These are phyloP conservation scores for Pythium sp. DNA, from an alignment of 352 stramenopile genomes.

Conservation along the genomic window DNA sequence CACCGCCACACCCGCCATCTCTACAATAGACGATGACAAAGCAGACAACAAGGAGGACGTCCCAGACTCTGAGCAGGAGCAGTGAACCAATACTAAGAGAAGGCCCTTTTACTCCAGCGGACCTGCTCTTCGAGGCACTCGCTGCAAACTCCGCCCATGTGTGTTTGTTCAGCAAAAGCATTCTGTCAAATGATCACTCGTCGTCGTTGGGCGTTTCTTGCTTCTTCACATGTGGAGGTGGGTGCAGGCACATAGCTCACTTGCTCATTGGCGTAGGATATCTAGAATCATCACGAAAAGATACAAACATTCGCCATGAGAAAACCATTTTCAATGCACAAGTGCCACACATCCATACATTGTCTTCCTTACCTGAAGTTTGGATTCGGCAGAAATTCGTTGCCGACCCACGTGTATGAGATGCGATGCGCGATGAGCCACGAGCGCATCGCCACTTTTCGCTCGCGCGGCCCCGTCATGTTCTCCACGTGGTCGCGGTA, in stretches of 20 bases:
- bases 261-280: background rate
- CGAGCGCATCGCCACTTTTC: conserved; percentile 56
- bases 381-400: conserved; percentile 89
- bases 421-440: conserved; percentile 78
- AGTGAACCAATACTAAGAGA: background rate
- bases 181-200: background rate
- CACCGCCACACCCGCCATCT: background rate
- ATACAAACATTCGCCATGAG: background rate
- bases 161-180: background rate
- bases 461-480: conserved; percentile 50
- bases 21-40: background rate
- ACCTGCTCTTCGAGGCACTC: background rate
- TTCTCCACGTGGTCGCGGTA: conserved; percentile 84
- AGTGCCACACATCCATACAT: background rate
- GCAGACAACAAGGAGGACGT: background rate
- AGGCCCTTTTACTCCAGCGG: background rate
- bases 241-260: background rate
- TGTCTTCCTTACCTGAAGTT: conserved; percentile 52
- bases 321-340: background rate
- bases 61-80: background rate
- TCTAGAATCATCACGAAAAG: background rate
- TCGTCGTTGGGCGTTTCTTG: background rate
- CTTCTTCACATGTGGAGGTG: background rate
- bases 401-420: conserved; percentile 84
- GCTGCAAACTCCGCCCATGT: background rate